Conservation (phyloP, 768 basidiomycete species). For the Xanthoconium purpureum region DNA sequence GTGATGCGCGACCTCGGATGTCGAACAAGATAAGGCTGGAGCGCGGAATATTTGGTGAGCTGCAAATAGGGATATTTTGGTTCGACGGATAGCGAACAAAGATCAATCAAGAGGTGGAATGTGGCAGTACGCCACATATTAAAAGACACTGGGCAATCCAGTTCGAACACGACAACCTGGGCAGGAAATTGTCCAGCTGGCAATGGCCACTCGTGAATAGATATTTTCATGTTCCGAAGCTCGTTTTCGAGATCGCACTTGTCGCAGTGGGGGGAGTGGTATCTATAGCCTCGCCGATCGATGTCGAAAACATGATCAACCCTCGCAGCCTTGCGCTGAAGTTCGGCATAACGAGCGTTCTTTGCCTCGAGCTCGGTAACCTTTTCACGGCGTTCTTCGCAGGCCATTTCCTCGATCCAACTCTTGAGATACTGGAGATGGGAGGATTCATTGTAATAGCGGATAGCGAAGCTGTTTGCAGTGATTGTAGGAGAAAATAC, state of each 20-base stretch:
- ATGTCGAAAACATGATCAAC: conserved; percentile 6
- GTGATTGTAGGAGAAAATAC: conserved; percentile 31
- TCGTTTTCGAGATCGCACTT: conserved; percentile 30
- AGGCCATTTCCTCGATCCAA: conserved; percentile 31
- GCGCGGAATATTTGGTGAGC: no score
- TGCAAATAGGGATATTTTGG: no score
- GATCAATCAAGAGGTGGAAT: no score
- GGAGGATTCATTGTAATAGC: conserved; percentile 31
- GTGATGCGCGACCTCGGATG: no score
- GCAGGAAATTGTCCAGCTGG: no score
- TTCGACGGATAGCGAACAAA: no score
- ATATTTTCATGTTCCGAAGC: conserved; percentile 28
- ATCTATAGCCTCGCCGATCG: neutral
- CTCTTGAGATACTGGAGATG: conserved; percentile 26
- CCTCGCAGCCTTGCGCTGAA: conserved; percentile 7
- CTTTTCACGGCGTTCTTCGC: conserved; percentile 19
- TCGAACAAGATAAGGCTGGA: no score
- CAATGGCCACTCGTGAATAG: conserved; percentile 49
- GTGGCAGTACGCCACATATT: no score
- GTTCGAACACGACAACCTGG: no score
- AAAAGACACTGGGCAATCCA: no score
- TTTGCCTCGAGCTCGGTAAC: conserved; percentile 23
- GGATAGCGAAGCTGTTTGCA: conserved; percentile 29
- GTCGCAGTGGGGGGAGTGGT: conserved; percentile 12
- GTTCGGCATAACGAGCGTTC: conserved; percentile 20